Base-by-base conservation (phyloP, 257 asterid species). In the Solanum pimpinellifolium region DNA sequence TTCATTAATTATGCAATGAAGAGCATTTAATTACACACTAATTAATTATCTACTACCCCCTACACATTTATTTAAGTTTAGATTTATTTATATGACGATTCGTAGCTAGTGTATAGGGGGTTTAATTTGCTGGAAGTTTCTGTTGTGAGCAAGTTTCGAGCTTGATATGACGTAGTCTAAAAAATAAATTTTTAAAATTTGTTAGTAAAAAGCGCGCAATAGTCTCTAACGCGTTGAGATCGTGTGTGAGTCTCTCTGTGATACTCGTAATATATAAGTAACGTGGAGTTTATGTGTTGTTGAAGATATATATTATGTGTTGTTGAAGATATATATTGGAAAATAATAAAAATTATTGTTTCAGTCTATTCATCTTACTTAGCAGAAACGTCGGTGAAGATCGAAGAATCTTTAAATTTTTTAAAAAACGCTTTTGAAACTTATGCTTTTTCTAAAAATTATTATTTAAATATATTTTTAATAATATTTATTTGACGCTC, bases 1-100 rank as follows among this genome's bases (percentile, higher is more conserved):
- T 29, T 80, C 44, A 47, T 80, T 80, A 52, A 80, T 47, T 47
- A 31, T 80, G 31, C 85, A 80, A 80, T 80, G 18, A 49, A 80
- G 27, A 16, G 68, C 85, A 29, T 80, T 80, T 80, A 62, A 62
- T 62, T 62, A 10, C 20, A 15, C 11, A 6, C 44, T 80, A 47
- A 80, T 80, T 80, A 18, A 47, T 37, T 21, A 73, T 78, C 29
- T 80, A 80, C 85, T 18, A 20, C 25, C 44, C 46, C 85, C 68
- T 80, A 29, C 85, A 27, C 21, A 77, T 27, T 78, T 78, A 42
- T 76, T 76, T 76, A 5, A 35, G 7, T 35, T 35, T 15, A 1
- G 65, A 27, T 78, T 46, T 25, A 27, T 78, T 78, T 44, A 78
- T 44, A 20, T 59, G 66, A 59, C 46, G 35, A 25, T 27, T 2